Base-by-base conservation (phyloP, 2,329 filamentous ascomycete genomes). In the Pseudogymnoascus sp. region DNA sequence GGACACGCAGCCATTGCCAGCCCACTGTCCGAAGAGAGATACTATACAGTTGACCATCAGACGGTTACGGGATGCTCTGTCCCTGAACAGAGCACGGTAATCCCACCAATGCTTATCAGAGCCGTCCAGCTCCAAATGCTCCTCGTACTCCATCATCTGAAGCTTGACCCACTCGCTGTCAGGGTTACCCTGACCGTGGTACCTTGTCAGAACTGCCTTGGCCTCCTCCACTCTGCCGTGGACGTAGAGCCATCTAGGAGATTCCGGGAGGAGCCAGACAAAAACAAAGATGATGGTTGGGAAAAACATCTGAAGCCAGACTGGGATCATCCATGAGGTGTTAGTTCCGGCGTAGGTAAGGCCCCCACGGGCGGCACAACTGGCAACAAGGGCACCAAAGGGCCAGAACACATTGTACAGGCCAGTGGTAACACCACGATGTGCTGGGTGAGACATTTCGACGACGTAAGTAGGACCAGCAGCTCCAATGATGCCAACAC, bases 391-490 rank as follows among this genome's bases (percentile, higher is more conserved):
- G 12, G 37, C 61, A 31, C 61, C 40, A 1, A 75, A 64, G 69
- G 74, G 77, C 75, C 75, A 77, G 63, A 76, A 75, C 59, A 75
- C 76, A 65, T 77, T 77, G 69, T 74, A 73, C 66, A 86, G 77
- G 40, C 83, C 85, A 0, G 83, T 85, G 65, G 85, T 75, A 31
- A 84, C 76, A 45, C 83, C 84, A 64, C 85, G 79, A 72, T 83
- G 84, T 2, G 81, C 80, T 1, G 85, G 85, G 67, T 87, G 85
- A 1, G 83, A 78, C 64, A 85, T 79, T 71, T 88, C 85, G 51
- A 83, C 81, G 31, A 83, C 81, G 70, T 86, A 86, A 18, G 83
- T 80, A 1, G 85, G 85, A 1, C 82, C 84, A 4, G 83, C 83
- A 3, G 82, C 79, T 4, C 81, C 79, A 6, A 81, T 80, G 64